Evolutionary conservation across 1,284 basidiomycete genomes (phyloP), one percentile per base, ranked within the genome.

Genomic region (Irpex sp.): DNA sequence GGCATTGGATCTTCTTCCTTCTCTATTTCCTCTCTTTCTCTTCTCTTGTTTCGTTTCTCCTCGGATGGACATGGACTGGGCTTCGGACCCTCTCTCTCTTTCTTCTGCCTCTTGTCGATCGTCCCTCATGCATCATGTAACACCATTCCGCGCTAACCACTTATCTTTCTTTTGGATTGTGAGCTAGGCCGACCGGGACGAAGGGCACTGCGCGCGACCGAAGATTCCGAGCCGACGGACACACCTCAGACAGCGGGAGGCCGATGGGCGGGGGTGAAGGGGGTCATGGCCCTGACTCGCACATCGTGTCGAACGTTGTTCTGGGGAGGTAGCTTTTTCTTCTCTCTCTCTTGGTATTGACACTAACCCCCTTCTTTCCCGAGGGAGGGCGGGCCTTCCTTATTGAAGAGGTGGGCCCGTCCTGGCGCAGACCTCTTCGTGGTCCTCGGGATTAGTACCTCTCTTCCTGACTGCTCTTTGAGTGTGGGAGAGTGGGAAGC

Each of bases 341-440:
- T 21, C 5, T 50, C 8, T 50, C 17, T 17, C 17, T 50, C 17
- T 50, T 21, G 49, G 19, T 8, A n/a, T 50, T 19, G 15, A 8
- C 49, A 17, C 19, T 50, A 17, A n/a, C 19, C 49, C 8, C 8
- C 49, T 46, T n/a, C 13, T 11, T 50, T 17, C 49, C 13, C 19
- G 49, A 50, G 49, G 49, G 49, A 17, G 49, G 49, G 19, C 49
- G 49, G 19, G 13, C 49, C 19, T 21, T 8, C 13, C 17, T 19
- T 43, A 43, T 31, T 5, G 31, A 31, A 31, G 31, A 31, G 31
- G 31, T 31, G 51, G 11, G 13, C 4, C 53, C 9, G 55, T 58
- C 61, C 61, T 53, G 56, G 61, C 56, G 56, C 61, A 46, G 61
- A 58, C 61, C 61, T 61, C 58, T 57, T 21, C 61, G 61, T 57